Evolutionary conservation across 805 yeast species (phyloP), one percentile per base, ranked within the genome.

Genomic region (Teunomyces stri): DNA sequence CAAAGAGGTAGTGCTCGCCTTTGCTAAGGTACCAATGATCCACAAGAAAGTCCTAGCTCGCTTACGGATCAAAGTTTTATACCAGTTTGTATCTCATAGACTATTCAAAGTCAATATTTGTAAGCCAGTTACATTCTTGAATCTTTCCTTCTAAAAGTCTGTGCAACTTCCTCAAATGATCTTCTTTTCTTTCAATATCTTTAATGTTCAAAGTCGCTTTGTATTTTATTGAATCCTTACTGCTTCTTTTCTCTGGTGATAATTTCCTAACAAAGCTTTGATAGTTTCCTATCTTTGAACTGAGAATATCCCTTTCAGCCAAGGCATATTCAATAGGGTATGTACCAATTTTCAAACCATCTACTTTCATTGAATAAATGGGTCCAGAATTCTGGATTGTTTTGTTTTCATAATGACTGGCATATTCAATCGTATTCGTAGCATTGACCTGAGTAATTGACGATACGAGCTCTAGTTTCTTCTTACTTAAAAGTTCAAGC

Each of bases 271-370:
- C 7, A n/a, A 36, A 36, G n/a, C 4, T 2, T 12, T 13, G 18
- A 36, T 36, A 36, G 15, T 6, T 21, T 10, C 9, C 7, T n/a
- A 36, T n/a, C 39, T 36, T 36, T 11, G 5, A 6, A 6, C 28
- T 20, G 10, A 36, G 21, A 15, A 36, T 21, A n/a, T 36, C 39
- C 15, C 39, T 36, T 36, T 36, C 39, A n/a, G 39, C 39, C 39
- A 36, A 36, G 4, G 39, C 39, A n/a, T 36, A 36, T 21, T 36
- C 39, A 20, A 36, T 20, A 7, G 39, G 12, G 9, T 20, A 36
- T 12, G 7, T 18, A 5, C 22, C 13, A n/a, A 36, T 11, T 18
- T 18, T 12, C 39, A 36, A 36, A 10, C 39, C 39, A 30, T 30
- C 33, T 9, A 7, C n/a, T 6, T 13, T 30, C 33, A 30, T 30